Conservation (phyloP, 208 protist genomes). For the Naegleria gruberi region DNA sequence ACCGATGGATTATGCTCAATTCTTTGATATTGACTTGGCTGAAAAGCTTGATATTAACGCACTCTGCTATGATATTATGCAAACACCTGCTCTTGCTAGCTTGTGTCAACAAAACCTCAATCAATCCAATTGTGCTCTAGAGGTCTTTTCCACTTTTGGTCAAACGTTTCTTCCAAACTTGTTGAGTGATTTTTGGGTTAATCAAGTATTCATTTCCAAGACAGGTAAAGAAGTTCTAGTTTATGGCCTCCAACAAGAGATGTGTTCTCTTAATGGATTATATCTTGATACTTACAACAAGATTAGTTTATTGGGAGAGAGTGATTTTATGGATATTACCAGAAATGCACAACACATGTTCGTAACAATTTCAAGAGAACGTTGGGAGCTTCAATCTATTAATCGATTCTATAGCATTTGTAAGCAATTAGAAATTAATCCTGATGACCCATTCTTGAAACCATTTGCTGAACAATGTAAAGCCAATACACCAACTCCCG, state of each 20-base stretch:
- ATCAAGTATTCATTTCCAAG: background rate
- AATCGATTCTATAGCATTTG: background rate
- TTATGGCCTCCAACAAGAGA: background rate
- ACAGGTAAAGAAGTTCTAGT: background rate
- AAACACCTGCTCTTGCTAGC: background rate
- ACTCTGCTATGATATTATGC: too few species aligned
- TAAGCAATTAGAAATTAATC: background rate
- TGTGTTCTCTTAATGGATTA: background rate
- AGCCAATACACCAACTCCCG: background rate
- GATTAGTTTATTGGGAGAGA: background rate
- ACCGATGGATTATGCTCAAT: background rate
- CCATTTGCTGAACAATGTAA: background rate
- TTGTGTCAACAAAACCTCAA: background rate
- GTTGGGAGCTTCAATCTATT: background rate
- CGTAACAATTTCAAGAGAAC: background rate
- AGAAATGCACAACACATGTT: background rate
- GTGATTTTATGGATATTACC: background rate
- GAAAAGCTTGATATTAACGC: background rate
- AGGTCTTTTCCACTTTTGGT: background rate
- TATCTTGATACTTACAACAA: background rate
- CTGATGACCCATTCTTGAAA: background rate
- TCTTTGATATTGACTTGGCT: background rate
- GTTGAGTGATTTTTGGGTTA: background rate
- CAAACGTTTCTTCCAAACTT: background rate
- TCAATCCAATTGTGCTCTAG: background rate